Percentiles rank a stretch among this genome's conserved stretches.
phyloP scores from a whole-genome alignment of 2,329 filamentous ascomycete species.

The Pseudocercospora crystallina region DNA sequence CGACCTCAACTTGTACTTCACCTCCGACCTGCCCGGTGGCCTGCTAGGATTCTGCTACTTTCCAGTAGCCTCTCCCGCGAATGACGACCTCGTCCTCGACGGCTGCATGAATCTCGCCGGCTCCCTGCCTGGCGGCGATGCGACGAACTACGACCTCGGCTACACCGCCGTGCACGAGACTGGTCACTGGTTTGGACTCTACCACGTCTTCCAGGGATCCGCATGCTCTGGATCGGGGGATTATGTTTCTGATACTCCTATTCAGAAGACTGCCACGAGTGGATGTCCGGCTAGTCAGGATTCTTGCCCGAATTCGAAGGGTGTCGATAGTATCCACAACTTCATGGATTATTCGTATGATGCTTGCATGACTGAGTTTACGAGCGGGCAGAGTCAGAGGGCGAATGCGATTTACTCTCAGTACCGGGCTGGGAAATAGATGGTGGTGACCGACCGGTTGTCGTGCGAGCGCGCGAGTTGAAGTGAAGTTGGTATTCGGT shows the following conservation, averaged over 20 bases:
- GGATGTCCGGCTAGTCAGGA: slow-evolving; percentile 52
- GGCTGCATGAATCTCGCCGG: slow-evolving; percentile 56
- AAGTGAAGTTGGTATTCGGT: too few species aligned
- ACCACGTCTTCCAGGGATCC: slow-evolving; percentile 46
- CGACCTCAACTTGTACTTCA: slow-evolving; percentile 59
- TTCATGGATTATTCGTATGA: slow-evolving; percentile 49
- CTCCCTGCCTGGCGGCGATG: slow-evolving; percentile 52
- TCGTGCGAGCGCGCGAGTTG: too few species aligned
- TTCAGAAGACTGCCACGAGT: slow-evolving; percentile 42
- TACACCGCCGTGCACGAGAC: slow-evolving; percentile 47
- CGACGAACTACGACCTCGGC: slow-evolving; percentile 47
- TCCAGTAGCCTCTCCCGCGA: slow-evolving; percentile 40
- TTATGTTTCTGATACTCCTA: slow-evolving; percentile 44
- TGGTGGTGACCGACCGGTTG: too few species aligned
- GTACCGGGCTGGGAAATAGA: slow-evolving; percentile 22
- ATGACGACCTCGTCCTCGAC: slow-evolving; percentile 43
- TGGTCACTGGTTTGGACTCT: slow-evolving; percentile 46
- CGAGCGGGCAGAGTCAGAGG: slow-evolving; percentile 21
- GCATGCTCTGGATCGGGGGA: slow-evolving; percentile 44
- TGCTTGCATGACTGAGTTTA: slow-evolving; percentile 24
- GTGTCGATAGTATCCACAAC: slow-evolving; percentile 53
- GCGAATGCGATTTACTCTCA: slow-evolving; percentile 22
- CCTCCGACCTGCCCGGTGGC: slow-evolving; percentile 46
- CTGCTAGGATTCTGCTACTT: slow-evolving; percentile 31
- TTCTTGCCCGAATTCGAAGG: slow-evolving; percentile 46